Evolutionary conservation across 2,329 filamentous ascomycete species (phyloP).

Genomic region (Drechslera avenae): DNA sequence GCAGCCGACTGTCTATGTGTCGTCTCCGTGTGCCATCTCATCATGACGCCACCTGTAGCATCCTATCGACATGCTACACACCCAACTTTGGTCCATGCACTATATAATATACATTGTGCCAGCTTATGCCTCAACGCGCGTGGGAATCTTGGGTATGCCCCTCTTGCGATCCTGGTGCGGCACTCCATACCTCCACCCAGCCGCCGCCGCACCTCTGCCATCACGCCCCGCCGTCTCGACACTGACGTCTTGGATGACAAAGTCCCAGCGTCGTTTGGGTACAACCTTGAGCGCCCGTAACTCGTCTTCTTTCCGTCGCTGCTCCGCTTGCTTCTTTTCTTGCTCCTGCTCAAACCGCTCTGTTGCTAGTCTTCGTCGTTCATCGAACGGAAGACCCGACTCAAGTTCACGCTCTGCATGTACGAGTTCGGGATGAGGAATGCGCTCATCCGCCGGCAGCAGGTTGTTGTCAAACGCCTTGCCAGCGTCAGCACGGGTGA

Average conservation of each 20-base stretch:
- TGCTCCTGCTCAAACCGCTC: slow-evolving; percentile 33
- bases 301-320: slow-evolving; percentile 53
- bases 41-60: too few relatives aligned
- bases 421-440: slow-evolving; percentile 65
- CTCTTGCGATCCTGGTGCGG: slow-evolving; percentile 67
- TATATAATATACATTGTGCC: slow-evolving; percentile 3
- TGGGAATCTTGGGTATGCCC: slow-evolving; percentile 67
- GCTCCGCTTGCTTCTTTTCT: slow-evolving; percentile 47
- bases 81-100: neutral
- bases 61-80: neutral
- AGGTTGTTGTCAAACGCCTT: slow-evolving; percentile 64
- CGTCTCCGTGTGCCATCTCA: too few relatives aligned
- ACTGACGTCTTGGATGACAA: slow-evolving; percentile 64
- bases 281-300: slow-evolving; percentile 52
- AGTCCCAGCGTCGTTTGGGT: slow-evolving; percentile 61
- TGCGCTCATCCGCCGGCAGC: slow-evolving; percentile 66
- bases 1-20: too few relatives aligned
- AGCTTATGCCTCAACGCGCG: slow-evolving; percentile 56
- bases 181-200: slow-evolving; percentile 66
- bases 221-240: slow-evolving; percentile 61
- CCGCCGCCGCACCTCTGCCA: slow-evolving; percentile 59
- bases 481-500: slow-evolving; percentile 69
- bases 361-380: slow-evolving; percentile 42
- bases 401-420: slow-evolving; percentile 51
- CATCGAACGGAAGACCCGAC: slow-evolving; percentile 38